Evolutionary conservation across 2,329 filamentous ascomycete species (phyloP), one percentile per base, ranked within the genome.

Genomic region (Penicillium sp.): DNA sequence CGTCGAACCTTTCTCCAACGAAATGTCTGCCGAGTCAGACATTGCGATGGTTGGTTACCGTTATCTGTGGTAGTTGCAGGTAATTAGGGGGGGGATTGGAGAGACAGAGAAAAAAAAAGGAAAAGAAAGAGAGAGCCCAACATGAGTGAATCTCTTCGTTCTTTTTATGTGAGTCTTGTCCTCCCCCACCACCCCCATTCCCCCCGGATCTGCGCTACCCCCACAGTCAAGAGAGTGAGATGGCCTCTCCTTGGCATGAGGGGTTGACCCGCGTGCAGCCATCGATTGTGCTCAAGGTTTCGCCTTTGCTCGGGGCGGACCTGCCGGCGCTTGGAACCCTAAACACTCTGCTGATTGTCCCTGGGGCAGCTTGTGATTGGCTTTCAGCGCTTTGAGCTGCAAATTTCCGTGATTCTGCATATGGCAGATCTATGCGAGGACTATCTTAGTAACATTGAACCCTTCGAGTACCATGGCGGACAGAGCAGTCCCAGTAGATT

Each of bases 1-100:
- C 2, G 33, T 29, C 16, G 47, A 40, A 46, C 49, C 39, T 34
- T 61, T 61, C 34, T 59, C 56, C 14, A 33, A 14, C 1, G 37
- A 46, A 14, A 23, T 48, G 18, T 49, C 43, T 3, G 42, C 45
- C 19, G 54, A 49, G 29, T 44, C 54, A 16, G 36, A 34, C 59
- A 61, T 61, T 11, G 9, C 9, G 40, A 37, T 28, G 14, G 37
- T 7, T n/a, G 19, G 40, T 14, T 7, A 9, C 4, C 8, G 23
- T 8, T n/a, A n/a, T n/a, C n/a, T n/a, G n/a, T n/a, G n/a, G n/a
- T n/a, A n/a, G n/a, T n/a, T n/a, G n/a, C n/a, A n/a, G 21, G 21
- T n/a, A 43, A 26, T 5, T 3, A 14, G 16, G 16, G 21, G 14
- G 7, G 11, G 28, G 14, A 6, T 5, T 13, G 28, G 10, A 7